Percentiles rank a stretch among this genome's conserved stretches.
Evolutionary conservation across 495 filamentous ascomycete genomes (phyloP).

Genomic region (Aspergillus conjunctus): DNA sequence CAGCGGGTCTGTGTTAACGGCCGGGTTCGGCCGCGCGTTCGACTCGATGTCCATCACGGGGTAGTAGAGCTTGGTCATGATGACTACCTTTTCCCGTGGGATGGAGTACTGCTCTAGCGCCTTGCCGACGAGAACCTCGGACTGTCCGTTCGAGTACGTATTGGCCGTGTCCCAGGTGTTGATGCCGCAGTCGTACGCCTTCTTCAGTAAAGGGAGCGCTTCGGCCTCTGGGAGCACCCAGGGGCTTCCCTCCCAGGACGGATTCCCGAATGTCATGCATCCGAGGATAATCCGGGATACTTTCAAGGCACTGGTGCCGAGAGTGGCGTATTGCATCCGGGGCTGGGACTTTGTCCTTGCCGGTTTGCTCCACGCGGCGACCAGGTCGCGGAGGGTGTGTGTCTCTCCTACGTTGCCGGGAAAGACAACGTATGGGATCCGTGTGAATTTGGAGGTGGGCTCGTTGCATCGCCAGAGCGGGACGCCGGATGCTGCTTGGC

Average conservation of each 20-base stretch:
- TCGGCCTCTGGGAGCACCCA: constrained; percentile 67
- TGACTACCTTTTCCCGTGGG: constrained; percentile 67
- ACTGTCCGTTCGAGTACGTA: constrained; percentile 67
- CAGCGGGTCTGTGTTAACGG: constrained; percentile 29
- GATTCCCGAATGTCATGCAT: constrained; percentile 64
- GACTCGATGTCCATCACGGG: constrained; percentile 47
- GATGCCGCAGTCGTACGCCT: not conserved
- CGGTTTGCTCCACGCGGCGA: constrained; percentile 4
- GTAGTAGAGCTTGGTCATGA: constrained; percentile 72
- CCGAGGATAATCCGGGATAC: constrained; percentile 69
- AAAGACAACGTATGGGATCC: constrained; percentile 3
- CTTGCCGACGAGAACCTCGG: constrained; percentile 71
- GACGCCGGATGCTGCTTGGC: constrained; percentile 1
- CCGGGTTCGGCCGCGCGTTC: constrained; percentile 20
- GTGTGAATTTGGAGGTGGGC: constrained; percentile 6
- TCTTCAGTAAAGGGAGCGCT: constrained; percentile 38
- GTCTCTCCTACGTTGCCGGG: constrained; percentile 3
- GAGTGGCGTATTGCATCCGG: constrained; percentile 30
- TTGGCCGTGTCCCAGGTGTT: constrained; percentile 49
- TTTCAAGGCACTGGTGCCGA: constrained; percentile 68
- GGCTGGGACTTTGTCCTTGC: not conserved
- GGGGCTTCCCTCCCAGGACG: constrained; percentile 48
- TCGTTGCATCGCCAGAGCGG: constrained; percentile 11
- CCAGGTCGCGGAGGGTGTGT: constrained; percentile 6
- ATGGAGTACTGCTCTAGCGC: constrained; percentile 70